Evolutionary conservation across 495 filamentous ascomycete genomes (phyloP), one percentile per base, ranked within the genome.

Genomic region (Platismatia glauca): DNA sequence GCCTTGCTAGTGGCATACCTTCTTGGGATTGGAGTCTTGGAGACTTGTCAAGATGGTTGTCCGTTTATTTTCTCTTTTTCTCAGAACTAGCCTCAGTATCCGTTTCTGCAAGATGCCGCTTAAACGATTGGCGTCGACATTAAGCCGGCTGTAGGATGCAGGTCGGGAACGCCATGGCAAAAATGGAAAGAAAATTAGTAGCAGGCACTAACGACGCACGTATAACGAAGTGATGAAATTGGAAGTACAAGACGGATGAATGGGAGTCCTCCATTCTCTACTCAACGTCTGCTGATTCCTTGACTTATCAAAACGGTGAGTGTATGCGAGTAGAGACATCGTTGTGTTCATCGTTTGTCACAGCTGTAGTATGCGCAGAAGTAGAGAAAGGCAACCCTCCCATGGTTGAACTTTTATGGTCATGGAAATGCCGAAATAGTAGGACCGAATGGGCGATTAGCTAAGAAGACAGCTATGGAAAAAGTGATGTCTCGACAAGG

Each of bases 1-100:
- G 43, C 55, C 41, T 52, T 46, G 53, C 43, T 63, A 63, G 43
- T 58, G 55, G 27, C n/a, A 62, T 46, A n/a, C n/a, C 22, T 29
- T 41, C 48, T 37, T 41, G 20, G 13, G n/a, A 5, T 29, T 62
- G 60, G 53, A 41, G 38, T 55, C 11, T 57, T 35, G 27, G 55
- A 34, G 57, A 55, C 61, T 63, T 31, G 53, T 63, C 46, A 34
- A 44, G 6, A 24, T 35, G n/a, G 1, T 58, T 50, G 41, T 57
- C 3, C 18, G 3, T 22, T 12, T 50, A 24, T 57, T 48, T 27
- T 38, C 11, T 57, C 34, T 29, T 18, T 35, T 5, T 22, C 60
- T 24, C 44, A n/a, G 31, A 35, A 34, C 27, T 63, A 57, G 55
- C 39, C 52, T 35, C 7, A 55, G 43, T 34, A 39, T 56, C 24